Evolutionary conservation across 2,329 filamentous ascomycete species (phyloP).

Genomic region (Alternaria sp.): DNA sequence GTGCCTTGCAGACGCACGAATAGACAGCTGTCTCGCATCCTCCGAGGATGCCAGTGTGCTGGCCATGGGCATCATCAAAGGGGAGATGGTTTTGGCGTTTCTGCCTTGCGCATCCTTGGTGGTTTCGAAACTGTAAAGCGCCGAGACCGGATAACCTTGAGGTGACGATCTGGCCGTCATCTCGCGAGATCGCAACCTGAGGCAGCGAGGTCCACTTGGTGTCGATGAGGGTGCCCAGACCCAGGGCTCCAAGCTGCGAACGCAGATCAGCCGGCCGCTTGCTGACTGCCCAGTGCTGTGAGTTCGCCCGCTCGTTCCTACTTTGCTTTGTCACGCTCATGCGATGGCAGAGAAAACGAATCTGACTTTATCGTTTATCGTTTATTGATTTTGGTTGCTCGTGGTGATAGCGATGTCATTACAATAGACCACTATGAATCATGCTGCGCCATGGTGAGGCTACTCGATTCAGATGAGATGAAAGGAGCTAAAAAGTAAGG

Average conservation of each 20-base stretch:
- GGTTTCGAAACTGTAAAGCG: slow-evolving; percentile 20
- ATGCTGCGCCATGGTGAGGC: neutral
- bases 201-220: slow-evolving; percentile 13
- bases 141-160: neutral
- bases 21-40: slow-evolving; percentile 8
- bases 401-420: neutral
- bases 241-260: slow-evolving; percentile 4
- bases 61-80: neutral
- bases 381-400: neutral
- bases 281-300: neutral
- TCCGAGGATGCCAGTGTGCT: neutral
- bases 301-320: neutral
- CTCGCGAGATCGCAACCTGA: slow-evolving; percentile 18
- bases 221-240: slow-evolving; percentile 3
- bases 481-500: slow-evolving; percentile 18
- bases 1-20: slow-evolving; percentile 19
- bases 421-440: neutral
- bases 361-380: neutral
- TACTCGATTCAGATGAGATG: slow-evolving; percentile 17
- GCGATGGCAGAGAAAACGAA: neutral
- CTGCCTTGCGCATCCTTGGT: slow-evolving; percentile 6
- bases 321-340: slow-evolving; percentile 3
- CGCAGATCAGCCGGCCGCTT: slow-evolving; percentile 21
- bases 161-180: slow-evolving; percentile 4
- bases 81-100: neutral